These are phyloP conservation scores for Psilocybe cyanescens DNA, from an alignment of 768 basidiomycete species.

Conservation along the genomic window DNA sequence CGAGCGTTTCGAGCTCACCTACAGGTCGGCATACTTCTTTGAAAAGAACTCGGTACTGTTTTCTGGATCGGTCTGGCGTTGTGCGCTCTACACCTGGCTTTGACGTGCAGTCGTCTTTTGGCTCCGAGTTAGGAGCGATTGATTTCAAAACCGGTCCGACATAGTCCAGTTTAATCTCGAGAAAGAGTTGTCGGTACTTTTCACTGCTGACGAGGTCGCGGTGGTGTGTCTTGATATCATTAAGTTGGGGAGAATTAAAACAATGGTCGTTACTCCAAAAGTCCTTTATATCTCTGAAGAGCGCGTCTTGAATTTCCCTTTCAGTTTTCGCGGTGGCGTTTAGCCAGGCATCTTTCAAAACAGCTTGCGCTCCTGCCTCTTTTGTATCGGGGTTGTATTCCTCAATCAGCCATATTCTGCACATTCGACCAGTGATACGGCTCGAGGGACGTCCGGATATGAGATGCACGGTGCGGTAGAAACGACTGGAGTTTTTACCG, in stretches of 20 bases:
- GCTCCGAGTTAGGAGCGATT: neutral
- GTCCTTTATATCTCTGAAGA: neutral
- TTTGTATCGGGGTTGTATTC: neutral
- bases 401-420: neutral
- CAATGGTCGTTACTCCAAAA: neutral
- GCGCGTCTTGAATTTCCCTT: conserved; percentile 1
- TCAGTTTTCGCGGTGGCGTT: neutral
- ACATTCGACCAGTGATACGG: conserved; percentile 7
- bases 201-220: neutral
- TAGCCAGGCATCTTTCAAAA: conserved; percentile 7
- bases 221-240: neutral
- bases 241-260: neutral
- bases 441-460: conserved; percentile 13
- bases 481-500: neutral
- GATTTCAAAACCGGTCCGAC: too few species aligned
- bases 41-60: neutral
- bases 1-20: neutral
- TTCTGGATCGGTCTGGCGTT: neutral
- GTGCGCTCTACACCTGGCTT: too few species aligned
- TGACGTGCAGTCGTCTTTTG: too few species aligned
- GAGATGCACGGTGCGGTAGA: conserved; percentile 13
- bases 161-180: too few species aligned
- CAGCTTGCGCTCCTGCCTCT: neutral
- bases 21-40: neutral
- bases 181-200: too few species aligned